Percentiles rank a stretch among this genome's conserved stretches.
Conservation (phyloP, 805 yeast genomes). For the Komagataella mondaviorum region DNA sequence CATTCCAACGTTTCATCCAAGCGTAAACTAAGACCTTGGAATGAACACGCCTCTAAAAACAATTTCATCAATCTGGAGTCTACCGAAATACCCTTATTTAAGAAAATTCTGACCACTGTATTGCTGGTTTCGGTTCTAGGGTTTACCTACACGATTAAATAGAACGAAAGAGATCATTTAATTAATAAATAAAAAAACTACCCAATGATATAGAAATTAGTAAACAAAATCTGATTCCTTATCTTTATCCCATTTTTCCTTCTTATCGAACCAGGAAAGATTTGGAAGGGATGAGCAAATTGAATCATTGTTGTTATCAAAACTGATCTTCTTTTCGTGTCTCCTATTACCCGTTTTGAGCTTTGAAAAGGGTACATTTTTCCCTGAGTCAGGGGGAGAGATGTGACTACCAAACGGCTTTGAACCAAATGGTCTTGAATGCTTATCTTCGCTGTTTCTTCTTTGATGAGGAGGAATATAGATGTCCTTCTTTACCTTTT, state of each 20-base stretch:
- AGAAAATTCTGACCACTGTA: not conserved
- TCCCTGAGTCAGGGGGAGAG: not conserved
- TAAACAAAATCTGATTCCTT: not conserved
- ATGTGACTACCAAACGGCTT: not conserved
- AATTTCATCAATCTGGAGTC: not conserved
- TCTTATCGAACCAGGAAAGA: not conserved
- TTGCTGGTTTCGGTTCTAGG: not conserved
- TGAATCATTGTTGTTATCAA: not conserved
- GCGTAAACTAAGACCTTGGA: not conserved
- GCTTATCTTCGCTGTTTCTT: slow-evolving; percentile 11
- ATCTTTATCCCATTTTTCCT: not conserved
- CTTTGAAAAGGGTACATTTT: not conserved
- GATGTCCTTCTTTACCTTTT: slow-evolving; percentile 2
- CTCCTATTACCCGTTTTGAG: not conserved
- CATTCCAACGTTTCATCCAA: not conserved
- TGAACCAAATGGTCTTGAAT: not conserved
- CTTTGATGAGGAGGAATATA: slow-evolving; percentile 46
- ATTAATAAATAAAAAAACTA: not conserved
- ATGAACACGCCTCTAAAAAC: not conserved
- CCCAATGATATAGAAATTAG: not conserved
- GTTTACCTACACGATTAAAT: not conserved
- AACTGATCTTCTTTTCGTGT: not conserved
- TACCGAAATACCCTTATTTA: not conserved
- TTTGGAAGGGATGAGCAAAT: not conserved
- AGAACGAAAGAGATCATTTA: not conserved